Base-by-base conservation (phyloP, 768 basidiomycete genomes). In the Mycena vulgaris region DNA sequence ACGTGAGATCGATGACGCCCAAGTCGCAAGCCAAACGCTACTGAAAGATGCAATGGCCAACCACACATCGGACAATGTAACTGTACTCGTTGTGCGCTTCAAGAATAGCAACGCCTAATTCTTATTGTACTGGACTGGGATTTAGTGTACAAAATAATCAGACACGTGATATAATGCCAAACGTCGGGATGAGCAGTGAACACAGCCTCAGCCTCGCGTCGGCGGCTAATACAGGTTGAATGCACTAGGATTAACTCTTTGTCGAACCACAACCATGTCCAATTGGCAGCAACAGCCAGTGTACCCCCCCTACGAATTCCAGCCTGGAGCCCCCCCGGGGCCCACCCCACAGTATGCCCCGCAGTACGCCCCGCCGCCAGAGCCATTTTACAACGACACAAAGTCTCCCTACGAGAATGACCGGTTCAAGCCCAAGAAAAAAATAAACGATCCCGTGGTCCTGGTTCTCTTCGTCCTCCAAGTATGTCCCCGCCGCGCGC, bases 1-100 rank as follows among this genome's bases (percentile, higher is more conserved):
- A 60, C 90, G 90, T 57, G 84, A 88, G 39, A 82, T 90, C 39
- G 77, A 84, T 28, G 93, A 98, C 78, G 90, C 98, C 13, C 96
- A 98, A 78, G 86, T 88, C 71, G 97, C 97, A 7, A 93, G 92
- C 74, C 83, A 89, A 53, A 87, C 83, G 65, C 85, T 94, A 66
- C 85, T 99, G 66, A 90, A 94, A 68, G 91, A 97, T 75, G 98
- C 98, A 21, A 86, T 98, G 57, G 84, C 88, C 19, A 90, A 93
- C 77, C 97, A 95, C 81, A 96, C 96, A 19, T 94, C 93, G 47
- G 98, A 99, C 80, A 99, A 99, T 81, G 91, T 99, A 57, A 97
- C 95, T 39, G 93, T 95, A 31, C 80, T 98, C 63, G 95, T 98
- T 62, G 87, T 99, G 35, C 90, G 95, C 56, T 94, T 97, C 85